A percentile compares a stretch with the other conserved stretches of the same genome.
phyloP scores from a whole-genome alignment of 345 rosid genomes.

The Noccaea bulbosa region DNA sequence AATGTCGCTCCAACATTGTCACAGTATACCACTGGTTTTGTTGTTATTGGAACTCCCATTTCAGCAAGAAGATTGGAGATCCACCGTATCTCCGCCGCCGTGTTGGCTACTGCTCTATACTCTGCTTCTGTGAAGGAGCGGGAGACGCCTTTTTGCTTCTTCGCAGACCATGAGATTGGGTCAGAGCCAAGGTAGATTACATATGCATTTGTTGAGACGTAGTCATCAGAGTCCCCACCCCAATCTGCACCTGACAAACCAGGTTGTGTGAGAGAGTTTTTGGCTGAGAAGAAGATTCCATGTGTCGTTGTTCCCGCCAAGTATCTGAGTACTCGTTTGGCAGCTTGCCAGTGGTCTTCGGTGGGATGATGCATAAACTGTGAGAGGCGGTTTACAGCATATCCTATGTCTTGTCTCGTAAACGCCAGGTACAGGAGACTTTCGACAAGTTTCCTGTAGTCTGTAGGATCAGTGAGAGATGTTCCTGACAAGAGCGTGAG shows the following conservation, averaged over 20 bases:
- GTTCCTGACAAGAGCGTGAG: too few species aligned
- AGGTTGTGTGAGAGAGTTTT: neutral
- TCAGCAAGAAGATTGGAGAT: neutral
- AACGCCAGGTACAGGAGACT: too few species aligned
- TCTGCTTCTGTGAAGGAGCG: neutral
- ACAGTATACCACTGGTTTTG: neutral
- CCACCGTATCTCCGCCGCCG: neutral
- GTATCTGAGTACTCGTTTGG: too few species aligned
- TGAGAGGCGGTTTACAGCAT: too few species aligned
- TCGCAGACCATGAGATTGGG: neutral
- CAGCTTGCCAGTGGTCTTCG: too few species aligned
- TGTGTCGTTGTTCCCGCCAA: too few species aligned
- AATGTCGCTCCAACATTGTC: neutral
- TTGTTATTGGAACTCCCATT: accelerated
- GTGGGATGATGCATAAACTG: too few species aligned
- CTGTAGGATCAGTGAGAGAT: too few species aligned
- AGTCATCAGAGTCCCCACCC: neutral
- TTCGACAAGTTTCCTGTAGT: too few species aligned
- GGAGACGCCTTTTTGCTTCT: neutral
- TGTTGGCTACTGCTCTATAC: neutral
- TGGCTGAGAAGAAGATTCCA: too few species aligned
- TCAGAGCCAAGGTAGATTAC: neutral
- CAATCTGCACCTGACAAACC: neutral
- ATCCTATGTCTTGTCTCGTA: too few species aligned
- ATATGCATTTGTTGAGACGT: neutral